These are phyloP conservation scores for Lodderomyces jiufengensis DNA, from an alignment of 1,139 yeast genomes.

Conservation along the genomic window DNA sequence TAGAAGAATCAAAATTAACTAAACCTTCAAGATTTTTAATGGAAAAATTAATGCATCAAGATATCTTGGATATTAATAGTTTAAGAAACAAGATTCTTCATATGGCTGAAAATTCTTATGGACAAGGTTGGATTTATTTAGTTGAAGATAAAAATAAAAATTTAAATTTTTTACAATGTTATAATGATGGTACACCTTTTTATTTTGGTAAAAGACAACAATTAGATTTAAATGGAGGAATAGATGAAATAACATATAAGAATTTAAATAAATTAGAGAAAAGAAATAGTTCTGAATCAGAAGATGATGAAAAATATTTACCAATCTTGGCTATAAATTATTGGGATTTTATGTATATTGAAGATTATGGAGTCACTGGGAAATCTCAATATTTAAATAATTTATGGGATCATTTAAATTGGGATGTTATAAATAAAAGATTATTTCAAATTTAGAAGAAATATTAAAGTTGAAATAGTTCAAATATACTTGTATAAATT, in stretches of 20 bases:
- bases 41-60: constrained; percentile 39
- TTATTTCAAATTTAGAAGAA: constrained; percentile 40
- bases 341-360: constrained; percentile 84
- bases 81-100: constrained; percentile 51
- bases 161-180: constrained; percentile 59
- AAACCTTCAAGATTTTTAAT: constrained; percentile 48
- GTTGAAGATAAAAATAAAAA: constrained; percentile 71
- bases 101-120: constrained; percentile 52
- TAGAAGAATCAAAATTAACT: constrained; percentile 22
- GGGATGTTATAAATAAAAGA: constrained; percentile 79
- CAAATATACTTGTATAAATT: too few relatives aligned
- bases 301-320: constrained; percentile 48
- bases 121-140: constrained; percentile 89
- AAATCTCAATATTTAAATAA: constrained; percentile 69
- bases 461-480: too few relatives aligned
- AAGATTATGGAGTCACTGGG: constrained; percentile 81
- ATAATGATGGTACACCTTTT: constrained; percentile 91
- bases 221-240: constrained; percentile 71
- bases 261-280: constrained; percentile 45
- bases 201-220: constrained; percentile 71
- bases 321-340: constrained; percentile 78
- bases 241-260: constrained; percentile 51
- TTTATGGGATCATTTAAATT: constrained; percentile 77
- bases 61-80: constrained; percentile 43
- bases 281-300: constrained; percentile 32